Evolutionary conservation across 1,284 basidiomycete genomes (phyloP).

Genomic region (Tilletia indica): DNA sequence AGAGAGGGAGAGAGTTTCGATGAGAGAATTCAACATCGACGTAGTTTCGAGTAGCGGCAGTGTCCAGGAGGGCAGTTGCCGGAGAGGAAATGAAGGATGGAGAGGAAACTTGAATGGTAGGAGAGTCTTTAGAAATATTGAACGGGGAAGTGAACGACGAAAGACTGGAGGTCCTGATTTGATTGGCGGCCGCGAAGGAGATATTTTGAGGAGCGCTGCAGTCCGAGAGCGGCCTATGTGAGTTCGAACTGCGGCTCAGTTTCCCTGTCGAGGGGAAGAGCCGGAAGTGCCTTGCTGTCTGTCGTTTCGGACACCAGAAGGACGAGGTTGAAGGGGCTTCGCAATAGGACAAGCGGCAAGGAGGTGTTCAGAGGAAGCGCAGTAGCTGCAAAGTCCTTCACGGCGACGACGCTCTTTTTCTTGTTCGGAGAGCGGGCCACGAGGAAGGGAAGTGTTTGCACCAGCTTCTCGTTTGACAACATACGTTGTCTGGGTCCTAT

Average conservation of each 20-base stretch:
- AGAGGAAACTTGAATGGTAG: background rate
- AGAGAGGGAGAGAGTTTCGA: background rate
- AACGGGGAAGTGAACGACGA: background rate
- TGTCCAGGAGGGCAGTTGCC: background rate
- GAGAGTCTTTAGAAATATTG: background rate
- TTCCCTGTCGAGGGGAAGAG: constrained; percentile 8
- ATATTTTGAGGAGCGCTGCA: background rate
- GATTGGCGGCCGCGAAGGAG: constrained; percentile 1
- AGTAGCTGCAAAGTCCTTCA: background rate
- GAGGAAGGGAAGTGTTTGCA: background rate
- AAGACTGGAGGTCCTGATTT: background rate
- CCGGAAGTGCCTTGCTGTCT: background rate
- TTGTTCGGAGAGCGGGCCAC: background rate
- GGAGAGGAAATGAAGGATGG: background rate
- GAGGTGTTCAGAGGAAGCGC: background rate
- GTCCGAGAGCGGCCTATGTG: background rate
- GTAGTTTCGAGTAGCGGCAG: background rate
- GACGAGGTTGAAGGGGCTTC: background rate
- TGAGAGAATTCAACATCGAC: background rate
- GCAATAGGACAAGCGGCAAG: background rate
- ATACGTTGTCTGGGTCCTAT: background rate
- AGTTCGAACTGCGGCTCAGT: constrained; percentile 8
- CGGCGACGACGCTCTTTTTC: background rate
- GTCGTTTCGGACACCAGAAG: no score
- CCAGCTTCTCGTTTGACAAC: background rate